Base-by-base conservation (phyloP, 768 basidiomycete species). In the Gloeostereum incarnatum region DNA sequence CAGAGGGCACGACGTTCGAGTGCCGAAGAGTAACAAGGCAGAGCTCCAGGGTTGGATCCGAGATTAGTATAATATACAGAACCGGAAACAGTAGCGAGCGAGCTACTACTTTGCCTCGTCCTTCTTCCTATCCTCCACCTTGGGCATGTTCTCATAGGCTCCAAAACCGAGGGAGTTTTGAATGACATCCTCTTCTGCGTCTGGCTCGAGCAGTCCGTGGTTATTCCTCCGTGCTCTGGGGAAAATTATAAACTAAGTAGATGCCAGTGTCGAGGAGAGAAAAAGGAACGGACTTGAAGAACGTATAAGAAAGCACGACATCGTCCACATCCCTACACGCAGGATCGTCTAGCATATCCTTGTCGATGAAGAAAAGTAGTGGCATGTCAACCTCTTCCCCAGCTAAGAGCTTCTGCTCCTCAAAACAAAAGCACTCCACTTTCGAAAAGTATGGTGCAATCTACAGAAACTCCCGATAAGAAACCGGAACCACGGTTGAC, bases 391-490 rank as follows among this genome's bases (percentile, higher is more conserved):
- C 86, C 60, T 97, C 92, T 62, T 99, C 96, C 20, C 84, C 82
- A 0, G 93, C 92, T 18, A 96, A 66, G 7, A 99, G 75, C 49
- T 81, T 86, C 60, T 99, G 96, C 56, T 99, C 96, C 57, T 99
- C 96, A 49, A 99, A 99, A 60, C 96, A 99, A 67, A 99, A 99
- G 49, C 96, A 99, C 58, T 99, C 96, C 9, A 99, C 91, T 64
- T 99, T 99, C 36, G 93, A 91, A 54, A 99, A 99, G 59, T 98
- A 98, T 0, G 94, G 92, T 6, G 96, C 96, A 48, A 98, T 74
- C 94, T 97, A 52, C 4, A 20, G 38, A 6, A 16, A 16, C 30
- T 16, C 11, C 27, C 37, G 8, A 44, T 20, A 20, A 25, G 39
- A 25, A 7, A 20, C 14, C 24, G 35, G 17, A 36, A n/a, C 6